A percentile compares a stretch with the other conserved stretches of the same genome.
Evolutionary conservation across 768 basidiomycete genomes (phyloP).

Genomic region (Amanita subjunquillea): DNA sequence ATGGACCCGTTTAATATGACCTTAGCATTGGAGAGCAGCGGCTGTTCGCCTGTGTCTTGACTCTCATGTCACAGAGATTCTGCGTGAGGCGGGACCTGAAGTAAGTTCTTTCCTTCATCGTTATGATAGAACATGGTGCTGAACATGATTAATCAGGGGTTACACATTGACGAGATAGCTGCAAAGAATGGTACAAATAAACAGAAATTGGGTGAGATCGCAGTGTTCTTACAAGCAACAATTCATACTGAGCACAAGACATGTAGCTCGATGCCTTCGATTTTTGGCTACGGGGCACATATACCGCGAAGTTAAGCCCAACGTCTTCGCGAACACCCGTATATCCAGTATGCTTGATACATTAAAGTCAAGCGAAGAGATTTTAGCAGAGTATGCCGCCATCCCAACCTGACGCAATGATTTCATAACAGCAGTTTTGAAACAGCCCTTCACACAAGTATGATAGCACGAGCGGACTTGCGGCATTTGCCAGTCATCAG

Average conservation of each 20-base stretch:
- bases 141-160: conserved; percentile 14
- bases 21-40: conserved; percentile 14
- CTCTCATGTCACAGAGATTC: conserved; percentile 18
- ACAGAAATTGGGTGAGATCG: conserved; percentile 21
- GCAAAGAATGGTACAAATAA: conserved; percentile 19
- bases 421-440: neutral
- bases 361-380: neutral
- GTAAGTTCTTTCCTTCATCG: conserved; percentile 7
- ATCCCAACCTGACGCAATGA: neutral
- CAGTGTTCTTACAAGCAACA: neutral
- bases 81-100: conserved; percentile 21
- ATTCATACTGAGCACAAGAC: neutral
- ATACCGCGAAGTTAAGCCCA: conserved; percentile 15
- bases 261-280: conserved; percentile 14
- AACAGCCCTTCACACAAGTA: conserved; percentile 18
- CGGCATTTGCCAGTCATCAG: conserved; percentile 16
- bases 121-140: neutral
- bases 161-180: conserved; percentile 27
- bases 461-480: conserved; percentile 16
- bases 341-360: conserved; percentile 12
- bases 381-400: neutral
- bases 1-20: neutral
- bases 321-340: conserved; percentile 16
- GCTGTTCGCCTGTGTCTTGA: conserved; percentile 16
- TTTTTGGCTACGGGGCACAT: conserved; percentile 15